Evolutionary conservation across 164 flowering plant genomes (phyloP).

Genomic region (Tinospora cordifolia): DNA sequence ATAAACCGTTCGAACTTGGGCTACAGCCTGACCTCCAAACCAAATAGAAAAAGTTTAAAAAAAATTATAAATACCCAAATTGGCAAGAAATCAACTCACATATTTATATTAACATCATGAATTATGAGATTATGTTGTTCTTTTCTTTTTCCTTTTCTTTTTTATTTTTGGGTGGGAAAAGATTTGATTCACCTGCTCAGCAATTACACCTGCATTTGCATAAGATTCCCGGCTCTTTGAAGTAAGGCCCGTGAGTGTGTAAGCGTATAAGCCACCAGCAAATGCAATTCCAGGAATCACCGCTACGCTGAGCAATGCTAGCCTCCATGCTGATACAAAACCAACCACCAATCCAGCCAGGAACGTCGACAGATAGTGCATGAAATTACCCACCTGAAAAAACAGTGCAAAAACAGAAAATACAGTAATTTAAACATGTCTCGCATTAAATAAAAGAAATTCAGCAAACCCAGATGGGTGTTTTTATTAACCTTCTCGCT

Average conservation of each 20-base stretch:
- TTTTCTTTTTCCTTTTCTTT: no score
- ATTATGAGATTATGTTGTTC: no score
- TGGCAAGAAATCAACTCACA: not conserved
- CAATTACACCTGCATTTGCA: slow-evolving; percentile 86
- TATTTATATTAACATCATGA: not conserved
- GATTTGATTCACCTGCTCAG: slow-evolving; percentile 66
- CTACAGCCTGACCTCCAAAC: slow-evolving; percentile 48
- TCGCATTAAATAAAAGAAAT: no score
- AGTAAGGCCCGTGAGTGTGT: slow-evolving; percentile 91
- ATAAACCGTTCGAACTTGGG: slow-evolving; percentile 81
- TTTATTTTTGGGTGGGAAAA: no score
- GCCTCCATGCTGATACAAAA: slow-evolving; percentile 91
- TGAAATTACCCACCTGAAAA: slow-evolving; percentile 88
- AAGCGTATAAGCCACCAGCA: slow-evolving; percentile 93
- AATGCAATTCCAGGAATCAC: slow-evolving; percentile 97
- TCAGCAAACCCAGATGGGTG: not conserved
- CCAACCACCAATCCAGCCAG: slow-evolving; percentile 98
- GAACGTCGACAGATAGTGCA: slow-evolving; percentile 92
- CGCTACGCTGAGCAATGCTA: slow-evolving; percentile 87
- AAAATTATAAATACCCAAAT: not conserved
- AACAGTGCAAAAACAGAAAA: not conserved
- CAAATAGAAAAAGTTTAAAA: not conserved
- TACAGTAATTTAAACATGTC: no score
- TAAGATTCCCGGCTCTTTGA: slow-evolving; percentile 95
- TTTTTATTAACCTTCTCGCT: slow-evolving; percentile 73